A percentile compares a stretch with the other conserved stretches of the same genome.
Evolutionary conservation across 805 yeast genomes (phyloP).

Genomic region (Pichia kluyveri): DNA sequence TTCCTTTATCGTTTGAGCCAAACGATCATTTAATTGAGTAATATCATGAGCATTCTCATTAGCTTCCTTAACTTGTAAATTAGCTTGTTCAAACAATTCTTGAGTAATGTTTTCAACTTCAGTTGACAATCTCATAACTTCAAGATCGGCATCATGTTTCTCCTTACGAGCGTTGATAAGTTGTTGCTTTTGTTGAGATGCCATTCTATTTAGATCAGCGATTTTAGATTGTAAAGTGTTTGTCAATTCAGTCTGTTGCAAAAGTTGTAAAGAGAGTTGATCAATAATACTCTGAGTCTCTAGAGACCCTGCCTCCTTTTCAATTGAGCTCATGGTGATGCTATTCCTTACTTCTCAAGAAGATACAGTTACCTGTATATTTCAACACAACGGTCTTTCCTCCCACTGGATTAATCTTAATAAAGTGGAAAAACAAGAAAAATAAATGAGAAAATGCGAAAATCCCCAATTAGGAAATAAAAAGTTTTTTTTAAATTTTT

Average conservation of each 20-base stretch:
- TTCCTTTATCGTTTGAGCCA: conserved; percentile 50
- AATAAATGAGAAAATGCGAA: background rate
- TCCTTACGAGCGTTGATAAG: conserved; percentile 17
- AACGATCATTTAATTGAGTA: conserved; percentile 48
- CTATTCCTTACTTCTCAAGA: too few relatives aligned
- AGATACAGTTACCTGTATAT: too few relatives aligned
- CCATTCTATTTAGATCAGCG: conserved; percentile 25
- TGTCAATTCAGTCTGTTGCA: conserved; percentile 20
- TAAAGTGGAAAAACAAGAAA: background rate
- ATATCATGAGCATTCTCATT: conserved; percentile 54
- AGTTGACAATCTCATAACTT: conserved; percentile 11
- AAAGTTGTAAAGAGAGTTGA: conserved; percentile 18
- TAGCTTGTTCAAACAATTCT: conserved; percentile 75
- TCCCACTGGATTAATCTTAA: too few relatives aligned
- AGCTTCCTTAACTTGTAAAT: conserved; percentile 75
- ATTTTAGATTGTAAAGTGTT: conserved; percentile 12
- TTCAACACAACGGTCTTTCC: too few relatives aligned
- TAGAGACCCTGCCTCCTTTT: background rate
- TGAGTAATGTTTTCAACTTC: conserved; percentile 79
- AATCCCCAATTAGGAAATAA: background rate
- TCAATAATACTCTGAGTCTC: conserved; percentile 8
- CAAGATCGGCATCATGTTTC: conserved; percentile 5
- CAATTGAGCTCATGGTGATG: too few relatives aligned
- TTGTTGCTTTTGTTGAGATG: conserved; percentile 11
- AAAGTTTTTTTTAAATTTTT: too few relatives aligned